Evolutionary conservation across 1,284 basidiomycete species (phyloP), one percentile per base, ranked within the genome.

Genomic region (Phellinidium pouzarii): DNA sequence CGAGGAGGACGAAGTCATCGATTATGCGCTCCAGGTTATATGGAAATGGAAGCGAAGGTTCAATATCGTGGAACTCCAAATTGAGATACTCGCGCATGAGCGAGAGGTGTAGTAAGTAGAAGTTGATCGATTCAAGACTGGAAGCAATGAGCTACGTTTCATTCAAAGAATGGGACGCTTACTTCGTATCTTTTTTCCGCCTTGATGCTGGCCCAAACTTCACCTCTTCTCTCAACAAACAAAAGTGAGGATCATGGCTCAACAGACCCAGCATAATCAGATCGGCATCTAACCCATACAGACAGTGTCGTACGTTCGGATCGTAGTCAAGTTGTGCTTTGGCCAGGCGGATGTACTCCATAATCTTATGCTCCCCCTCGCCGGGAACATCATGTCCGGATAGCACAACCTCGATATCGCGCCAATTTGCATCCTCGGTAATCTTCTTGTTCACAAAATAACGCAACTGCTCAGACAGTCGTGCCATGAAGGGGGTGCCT

Each of bases 351-450:
- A 99, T 98, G 69, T 95, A 99, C 68, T 99, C 96, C 89, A 99
- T 98, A 62, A 99, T 95, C 77, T 99, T 99, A 79, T 99, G 96
- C 68, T 99, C 96, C 58, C 96, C 96, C 68, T 99, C 96, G 59
- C 96, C 96, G 0, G 95, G 95, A 3, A 96, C 92, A 62, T 99
- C 94, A 67, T 99, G 94, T n/a, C 95, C 96, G 36, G 93, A 96
- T 42, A 99, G 75, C 47, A 99, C 91, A 44, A 99, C 94, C 62
- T 93, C 78, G 43, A 99, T 84, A 54, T 87, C 79, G 57, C 89
- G 76, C 96, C 96, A 99, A 65, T 92, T 86, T 9, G 94, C 82
- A 65, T 97, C 94, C 65, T 97, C 94, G 0, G 87, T 82, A 26
- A 97, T 94, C 74, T 96, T 94, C 79, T 96, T 96, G 69, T 93